Conservation (phyloP, 108 stramenopile species). For the Licmophora abbreviata region DNA sequence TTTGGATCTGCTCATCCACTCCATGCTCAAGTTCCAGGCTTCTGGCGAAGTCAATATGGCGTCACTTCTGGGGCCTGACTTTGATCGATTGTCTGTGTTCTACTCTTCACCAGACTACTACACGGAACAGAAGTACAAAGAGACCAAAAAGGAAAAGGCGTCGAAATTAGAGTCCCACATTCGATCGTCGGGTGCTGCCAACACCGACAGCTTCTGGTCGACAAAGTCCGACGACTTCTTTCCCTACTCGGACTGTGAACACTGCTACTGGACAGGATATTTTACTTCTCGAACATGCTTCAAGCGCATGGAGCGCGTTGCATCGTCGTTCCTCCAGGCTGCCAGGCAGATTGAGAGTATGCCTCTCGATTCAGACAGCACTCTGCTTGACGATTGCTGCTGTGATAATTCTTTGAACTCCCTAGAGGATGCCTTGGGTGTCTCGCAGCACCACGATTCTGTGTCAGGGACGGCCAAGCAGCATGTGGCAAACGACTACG, state of each 20-base stretch:
- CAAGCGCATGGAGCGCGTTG: slow-evolving; percentile 80
- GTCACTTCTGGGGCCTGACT: slow-evolving; percentile 39
- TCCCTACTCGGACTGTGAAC: slow-evolving; percentile 85
- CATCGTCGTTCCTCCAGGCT: slow-evolving; percentile 61
- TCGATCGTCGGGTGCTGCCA: not conserved
- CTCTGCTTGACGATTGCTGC: not conserved
- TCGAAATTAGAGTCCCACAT: not conserved
- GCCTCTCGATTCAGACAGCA: not conserved
- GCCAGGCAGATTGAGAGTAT: slow-evolving; percentile 59
- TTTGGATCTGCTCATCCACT: slow-evolving; percentile 42
- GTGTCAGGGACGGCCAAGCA: slow-evolving; percentile 87
- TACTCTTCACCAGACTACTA: slow-evolving; percentile 83
- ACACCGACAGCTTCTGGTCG: slow-evolving; percentile 11
- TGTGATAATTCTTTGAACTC: slow-evolving; percentile 20
- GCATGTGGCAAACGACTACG: slow-evolving; percentile 90
- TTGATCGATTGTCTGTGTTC: slow-evolving; percentile 72
- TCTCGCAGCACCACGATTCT: slow-evolving; percentile 89
- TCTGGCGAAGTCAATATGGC: slow-evolving; percentile 18
- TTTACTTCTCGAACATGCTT: slow-evolving; percentile 82
- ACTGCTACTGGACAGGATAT: slow-evolving; percentile 95
- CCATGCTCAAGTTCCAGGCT: slow-evolving; percentile 15
- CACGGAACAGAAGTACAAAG: slow-evolving; percentile 63
- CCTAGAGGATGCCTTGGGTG: slow-evolving; percentile 76
- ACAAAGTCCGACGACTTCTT: slow-evolving; percentile 89
- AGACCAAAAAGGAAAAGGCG: slow-evolving; percentile 4